Base-by-base conservation (phyloP, 2,329 filamentous ascomycete genomes). In the Torrubiella hemipterigena region DNA sequence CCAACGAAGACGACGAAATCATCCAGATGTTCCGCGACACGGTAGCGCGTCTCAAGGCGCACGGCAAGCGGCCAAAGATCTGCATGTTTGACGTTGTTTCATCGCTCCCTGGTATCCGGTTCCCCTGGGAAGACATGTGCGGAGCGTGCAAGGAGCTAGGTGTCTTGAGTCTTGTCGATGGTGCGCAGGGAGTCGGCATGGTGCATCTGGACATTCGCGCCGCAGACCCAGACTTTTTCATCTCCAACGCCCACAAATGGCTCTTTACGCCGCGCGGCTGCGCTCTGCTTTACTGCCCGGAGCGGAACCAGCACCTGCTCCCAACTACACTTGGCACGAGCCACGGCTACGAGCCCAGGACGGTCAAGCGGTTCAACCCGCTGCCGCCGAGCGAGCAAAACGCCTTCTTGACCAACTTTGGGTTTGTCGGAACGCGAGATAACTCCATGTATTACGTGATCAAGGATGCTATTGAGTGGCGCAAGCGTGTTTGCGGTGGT, bases 191-290 rank as follows among this genome's bases (percentile, higher is more conserved):
- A 2, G 59, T 93, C 16, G 89, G 89, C 3, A 80, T 91, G 54
- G 66, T 94, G 7, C 63, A 69, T 1, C 53, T 95, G 7, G 72
- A 93, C 51, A 56, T 95, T 11, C 40, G 49, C 0, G 52, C 56
- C 4, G 58, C 86, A 3, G 71, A 86, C 39, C 77, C 85, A 0
- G 87, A 95, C 53, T 95, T 93, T 58, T 83, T 93, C 47, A 69
- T 89, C 11, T 79, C 69, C 33, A 95, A 95, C 52, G 83, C 77
- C 44, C 83, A 93, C 61, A 93, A 93, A 61, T 96, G 89, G 89
- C 73, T 95, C 7, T 77, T 74, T 47, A 72, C 74, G 1, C 89
- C 87, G 1, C 75, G 87, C 19, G 80, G 78, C 12, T 86, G 81
- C 49, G 85, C 85, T 3, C 61, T 91, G 4, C 72, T 95, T 41